phyloP scores from a whole-genome alignment of 129 eudicot genomes.

The Flaveria trinervia region DNA sequence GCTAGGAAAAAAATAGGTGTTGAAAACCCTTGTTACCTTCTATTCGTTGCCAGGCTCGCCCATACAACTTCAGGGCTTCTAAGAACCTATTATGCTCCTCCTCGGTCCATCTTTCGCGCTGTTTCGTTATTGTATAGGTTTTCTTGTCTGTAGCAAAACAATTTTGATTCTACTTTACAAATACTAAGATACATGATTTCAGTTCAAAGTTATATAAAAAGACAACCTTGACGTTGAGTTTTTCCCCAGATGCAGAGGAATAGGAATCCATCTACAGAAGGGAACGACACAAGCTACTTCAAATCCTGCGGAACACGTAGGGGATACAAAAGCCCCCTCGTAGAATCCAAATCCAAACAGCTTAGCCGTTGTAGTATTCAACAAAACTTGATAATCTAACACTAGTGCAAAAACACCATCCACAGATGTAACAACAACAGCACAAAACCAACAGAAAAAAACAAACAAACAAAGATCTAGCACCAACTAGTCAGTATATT shows the following conservation, averaged over 20 bases:
- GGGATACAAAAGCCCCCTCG: constrained; percentile 43
- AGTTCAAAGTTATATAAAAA: background rate
- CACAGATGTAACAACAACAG: constrained; percentile 43
- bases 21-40: constrained; percentile 60
- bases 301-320: constrained; percentile 49
- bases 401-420: constrained; percentile 58
- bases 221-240: constrained; percentile 60
- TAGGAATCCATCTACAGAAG: constrained; percentile 65
- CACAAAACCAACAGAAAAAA: background rate
- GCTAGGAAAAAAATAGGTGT: background rate
- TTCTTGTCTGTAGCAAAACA: constrained; percentile 58
- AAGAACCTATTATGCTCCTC: constrained; percentile 94
- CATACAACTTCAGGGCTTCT: constrained; percentile 95
- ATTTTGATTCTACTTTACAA: background rate
- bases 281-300: constrained; percentile 39
- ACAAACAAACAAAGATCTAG: constrained; percentile 20
- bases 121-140: constrained; percentile 96
- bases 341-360: constrained; percentile 26
- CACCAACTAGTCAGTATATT: constrained; percentile 13
- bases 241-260: constrained; percentile 92
- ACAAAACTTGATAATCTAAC: constrained; percentile 49
- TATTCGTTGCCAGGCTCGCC: constrained; percentile 98
- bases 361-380: constrained; percentile 45
- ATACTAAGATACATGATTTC: background rate
- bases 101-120: constrained; percentile 98